Evolutionary conservation across 768 basidiomycete species (phyloP).

Genomic region (Lactarius tabidus): DNA sequence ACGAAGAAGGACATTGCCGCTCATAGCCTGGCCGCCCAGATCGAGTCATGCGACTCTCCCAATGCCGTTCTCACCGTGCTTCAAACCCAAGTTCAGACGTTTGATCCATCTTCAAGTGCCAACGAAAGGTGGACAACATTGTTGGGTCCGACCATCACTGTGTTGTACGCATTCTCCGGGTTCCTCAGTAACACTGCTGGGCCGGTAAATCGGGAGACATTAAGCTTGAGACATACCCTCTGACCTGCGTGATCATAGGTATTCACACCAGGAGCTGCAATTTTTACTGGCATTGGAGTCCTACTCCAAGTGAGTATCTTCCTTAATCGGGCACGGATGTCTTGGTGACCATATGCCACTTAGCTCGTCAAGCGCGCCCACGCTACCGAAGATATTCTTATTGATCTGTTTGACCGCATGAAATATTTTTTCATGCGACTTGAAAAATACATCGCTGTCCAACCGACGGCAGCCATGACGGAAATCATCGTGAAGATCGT

Average conservation of each 20-base stretch:
- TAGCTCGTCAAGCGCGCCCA: neutral
- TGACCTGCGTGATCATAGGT: neutral
- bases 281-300: no score
- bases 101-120: neutral
- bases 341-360: neutral
- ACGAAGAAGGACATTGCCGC: neutral
- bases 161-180: neutral
- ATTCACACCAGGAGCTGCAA: no score
- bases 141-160: neutral
- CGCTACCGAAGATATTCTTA: neutral
- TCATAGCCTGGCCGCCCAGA: neutral
- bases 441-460: neutral
- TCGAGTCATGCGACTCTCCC: neutral
- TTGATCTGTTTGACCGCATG: neutral
- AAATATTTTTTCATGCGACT: neutral
- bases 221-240: neutral
- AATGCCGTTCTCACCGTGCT: neutral
- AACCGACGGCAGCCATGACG: neutral
- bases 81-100: neutral
- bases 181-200: neutral
- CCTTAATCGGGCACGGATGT: no score
- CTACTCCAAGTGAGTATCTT: no score
- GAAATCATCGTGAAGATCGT: neutral
- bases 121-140: neutral
- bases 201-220: neutral